Evolutionary conservation across 1,284 basidiomycete genomes (phyloP).

Genomic region (Pyrrhoderma noxium): DNA sequence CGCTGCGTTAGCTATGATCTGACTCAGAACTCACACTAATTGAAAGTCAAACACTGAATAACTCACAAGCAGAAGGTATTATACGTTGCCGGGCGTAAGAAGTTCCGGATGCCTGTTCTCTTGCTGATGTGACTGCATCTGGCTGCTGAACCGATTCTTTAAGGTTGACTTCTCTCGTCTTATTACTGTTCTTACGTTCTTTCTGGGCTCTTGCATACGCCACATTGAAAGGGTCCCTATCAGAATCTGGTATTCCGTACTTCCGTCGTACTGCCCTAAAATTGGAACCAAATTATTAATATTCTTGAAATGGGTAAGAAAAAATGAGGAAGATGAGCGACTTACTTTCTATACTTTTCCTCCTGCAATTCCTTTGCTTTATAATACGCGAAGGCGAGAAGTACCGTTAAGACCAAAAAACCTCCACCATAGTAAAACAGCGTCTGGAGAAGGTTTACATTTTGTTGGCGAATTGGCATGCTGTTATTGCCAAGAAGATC

Average conservation of each 20-base stretch:
- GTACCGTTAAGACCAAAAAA: neutral
- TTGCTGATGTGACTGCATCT: too few relatives aligned
- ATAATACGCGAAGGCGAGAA: neutral
- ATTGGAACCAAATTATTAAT: too few relatives aligned
- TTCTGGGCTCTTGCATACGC: constrained; percentile 64
- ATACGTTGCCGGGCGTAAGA: too few relatives aligned
- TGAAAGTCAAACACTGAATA: too few relatives aligned
- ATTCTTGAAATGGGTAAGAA: too few relatives aligned
- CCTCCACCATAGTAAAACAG: neutral
- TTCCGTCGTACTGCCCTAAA: constrained; percentile 52
- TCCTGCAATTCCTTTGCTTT: constrained; percentile 39
- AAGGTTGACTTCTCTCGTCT: neutral
- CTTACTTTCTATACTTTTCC: constrained; percentile 51
- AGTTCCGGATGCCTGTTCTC: too few relatives aligned
- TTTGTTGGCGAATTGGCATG: constrained; percentile 15
- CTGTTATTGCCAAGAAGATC: constrained; percentile 16
- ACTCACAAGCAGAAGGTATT: too few relatives aligned
- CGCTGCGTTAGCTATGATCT: too few relatives aligned
- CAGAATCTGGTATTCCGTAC: constrained; percentile 74
- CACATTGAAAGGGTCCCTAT: constrained; percentile 73
- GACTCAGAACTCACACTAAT: too few relatives aligned
- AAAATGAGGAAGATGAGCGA: constrained; percentile 18
- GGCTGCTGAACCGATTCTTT: neutral
- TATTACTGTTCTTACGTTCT: constrained; percentile 34
- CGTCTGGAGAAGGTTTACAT: constrained; percentile 1